phyloP scores from a whole-genome alignment of 306 rosid species.

The Senna tora region DNA sequence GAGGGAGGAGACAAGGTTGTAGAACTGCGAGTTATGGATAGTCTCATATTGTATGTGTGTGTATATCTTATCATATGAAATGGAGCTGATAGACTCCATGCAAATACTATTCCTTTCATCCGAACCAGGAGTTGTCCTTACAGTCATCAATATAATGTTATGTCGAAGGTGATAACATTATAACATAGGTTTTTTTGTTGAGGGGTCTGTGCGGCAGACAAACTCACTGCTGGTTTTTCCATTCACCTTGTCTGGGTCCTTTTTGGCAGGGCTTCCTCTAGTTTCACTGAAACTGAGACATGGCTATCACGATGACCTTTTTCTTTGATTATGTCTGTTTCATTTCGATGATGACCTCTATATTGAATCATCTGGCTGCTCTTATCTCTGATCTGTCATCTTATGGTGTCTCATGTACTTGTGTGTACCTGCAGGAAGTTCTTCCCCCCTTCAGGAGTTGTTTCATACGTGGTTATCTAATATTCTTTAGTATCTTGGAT shows the following conservation, averaged over 20 bases:
- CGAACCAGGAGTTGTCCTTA: neutral
- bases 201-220: neutral
- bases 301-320: slow-evolving; percentile 24
- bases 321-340: neutral
- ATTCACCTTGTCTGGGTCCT: slow-evolving; percentile 13
- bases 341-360: neutral
- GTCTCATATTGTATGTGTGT: neutral
- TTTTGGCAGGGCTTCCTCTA: slow-evolving; percentile 14
- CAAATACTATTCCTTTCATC: slow-evolving; percentile 13
- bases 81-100: slow-evolving; percentile 27
- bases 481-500: neutral
- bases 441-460: neutral
- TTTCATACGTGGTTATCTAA: neutral
- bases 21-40: neutral
- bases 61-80: neutral
- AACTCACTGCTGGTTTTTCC: slow-evolving; percentile 3
- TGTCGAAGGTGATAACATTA: no score
- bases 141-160: slow-evolving; percentile 13
- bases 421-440: slow-evolving; percentile 14
- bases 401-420: slow-evolving; percentile 12
- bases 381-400: neutral
- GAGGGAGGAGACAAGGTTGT: neutral
- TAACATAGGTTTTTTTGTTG: no score
- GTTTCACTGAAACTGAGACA: slow-evolving; percentile 12
- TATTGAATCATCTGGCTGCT: neutral